Conservation (phyloP, 768 basidiomycete species). For the Phlebiopsis flavidoalba region DNA sequence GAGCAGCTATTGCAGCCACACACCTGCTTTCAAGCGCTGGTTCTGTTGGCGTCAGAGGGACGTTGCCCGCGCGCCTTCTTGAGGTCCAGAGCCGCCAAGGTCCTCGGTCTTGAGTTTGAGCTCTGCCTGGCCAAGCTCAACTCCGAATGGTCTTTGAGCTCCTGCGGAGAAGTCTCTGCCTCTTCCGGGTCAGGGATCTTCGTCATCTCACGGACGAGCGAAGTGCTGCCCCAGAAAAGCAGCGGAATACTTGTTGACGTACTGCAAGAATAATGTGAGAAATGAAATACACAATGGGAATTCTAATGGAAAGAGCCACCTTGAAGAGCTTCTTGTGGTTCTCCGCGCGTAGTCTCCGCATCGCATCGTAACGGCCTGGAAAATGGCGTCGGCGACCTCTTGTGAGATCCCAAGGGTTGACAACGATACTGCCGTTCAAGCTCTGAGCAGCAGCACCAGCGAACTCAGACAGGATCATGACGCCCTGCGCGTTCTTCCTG, state of each 20-base stretch:
- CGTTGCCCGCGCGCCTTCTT: conserved; percentile 19
- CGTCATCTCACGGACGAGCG: conserved; percentile 83
- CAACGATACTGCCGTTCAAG: conserved; percentile 92
- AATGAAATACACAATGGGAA: not conserved
- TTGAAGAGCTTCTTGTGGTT: conserved; percentile 96
- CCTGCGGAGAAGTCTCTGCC: conserved; percentile 11
- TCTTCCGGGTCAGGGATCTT: conserved; percentile 32
- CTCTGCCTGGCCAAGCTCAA: conserved; percentile 23
- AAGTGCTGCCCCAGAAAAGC: conserved; percentile 88
- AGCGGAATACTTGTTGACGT: conserved; percentile 92
- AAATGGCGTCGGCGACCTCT: conserved; percentile 95
- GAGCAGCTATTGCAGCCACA: not conserved
- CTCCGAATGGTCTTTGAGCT: conserved; percentile 16
- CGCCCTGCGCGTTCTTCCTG: conserved; percentile 87
- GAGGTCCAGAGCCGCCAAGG: conserved; percentile 16
- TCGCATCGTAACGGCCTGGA: conserved; percentile 92
- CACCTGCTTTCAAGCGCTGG: conserved; percentile 7
- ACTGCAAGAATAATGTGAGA: conserved; percentile 29
- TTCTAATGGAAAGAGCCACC: conserved; percentile 26
- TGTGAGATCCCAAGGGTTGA: conserved; percentile 99
- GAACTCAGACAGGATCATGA: conserved; percentile 97
- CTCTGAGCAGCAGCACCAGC: conserved; percentile 96
- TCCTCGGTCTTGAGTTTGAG: conserved; percentile 23
- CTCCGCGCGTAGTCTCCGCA: conserved; percentile 71
- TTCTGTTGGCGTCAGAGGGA: conserved; percentile 19